phyloP scores from a whole-genome alignment of 2,329 filamentous ascomycete genomes.

The Diplodia mutila region DNA sequence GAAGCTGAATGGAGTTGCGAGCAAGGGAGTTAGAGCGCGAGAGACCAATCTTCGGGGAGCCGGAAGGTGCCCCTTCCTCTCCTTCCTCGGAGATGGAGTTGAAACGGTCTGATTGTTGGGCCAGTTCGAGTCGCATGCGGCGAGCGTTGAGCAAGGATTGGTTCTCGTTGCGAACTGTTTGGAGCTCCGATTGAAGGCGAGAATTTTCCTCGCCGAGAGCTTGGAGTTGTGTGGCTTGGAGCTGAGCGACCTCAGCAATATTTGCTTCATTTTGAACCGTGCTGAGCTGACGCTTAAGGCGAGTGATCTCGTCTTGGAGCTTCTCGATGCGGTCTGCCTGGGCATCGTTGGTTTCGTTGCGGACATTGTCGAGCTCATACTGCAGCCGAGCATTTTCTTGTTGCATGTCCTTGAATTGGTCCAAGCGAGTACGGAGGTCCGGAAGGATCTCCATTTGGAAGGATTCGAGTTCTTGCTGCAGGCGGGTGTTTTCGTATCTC shows the following conservation, averaged over 20 bases:
- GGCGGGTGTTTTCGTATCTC: conserved; percentile 77
- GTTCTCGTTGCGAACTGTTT: conserved; percentile 67
- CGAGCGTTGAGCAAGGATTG: conserved; percentile 56
- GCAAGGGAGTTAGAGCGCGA: conserved; percentile 71
- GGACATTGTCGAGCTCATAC: conserved; percentile 23
- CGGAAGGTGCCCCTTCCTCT: conserved; percentile 39
- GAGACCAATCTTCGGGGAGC: conserved; percentile 52
- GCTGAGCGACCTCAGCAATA: conserved; percentile 68
- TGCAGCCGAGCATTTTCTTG: conserved; percentile 72
- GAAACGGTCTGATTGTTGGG: conserved; percentile 54
- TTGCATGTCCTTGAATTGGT: conserved; percentile 68
- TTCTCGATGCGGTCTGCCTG: conserved; percentile 24
- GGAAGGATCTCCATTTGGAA: conserved; percentile 30
- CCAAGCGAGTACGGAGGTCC: conserved; percentile 19
- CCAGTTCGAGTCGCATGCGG: conserved; percentile 53
- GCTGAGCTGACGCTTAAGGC: conserved; percentile 18
- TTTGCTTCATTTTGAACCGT: conserved; percentile 25
- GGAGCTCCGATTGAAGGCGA: conserved; percentile 68
- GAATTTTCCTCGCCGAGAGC: conserved; percentile 77
- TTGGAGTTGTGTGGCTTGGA: conserved; percentile 72
- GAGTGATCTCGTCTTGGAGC: conserved; percentile 18
- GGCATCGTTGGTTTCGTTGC: conserved; percentile 21
- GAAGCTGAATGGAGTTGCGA: conserved; percentile 52
- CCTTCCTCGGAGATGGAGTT: conserved; percentile 66
- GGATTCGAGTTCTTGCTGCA: conserved; percentile 80